Base-by-base conservation (phyloP, 176 grass and related monocot species). In the Coix lacrymajobi region DNA sequence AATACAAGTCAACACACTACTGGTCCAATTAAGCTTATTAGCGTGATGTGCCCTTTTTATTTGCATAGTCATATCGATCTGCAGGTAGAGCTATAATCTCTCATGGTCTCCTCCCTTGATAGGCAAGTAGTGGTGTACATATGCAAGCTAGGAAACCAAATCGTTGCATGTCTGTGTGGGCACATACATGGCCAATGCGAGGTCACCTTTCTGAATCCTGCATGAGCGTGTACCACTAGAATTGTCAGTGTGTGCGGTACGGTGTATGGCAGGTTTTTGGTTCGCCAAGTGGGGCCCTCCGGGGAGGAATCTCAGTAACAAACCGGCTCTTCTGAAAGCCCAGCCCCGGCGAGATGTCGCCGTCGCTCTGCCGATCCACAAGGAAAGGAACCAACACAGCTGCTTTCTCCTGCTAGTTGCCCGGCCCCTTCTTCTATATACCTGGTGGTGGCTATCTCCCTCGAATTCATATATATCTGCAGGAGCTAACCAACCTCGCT, bases 241-340 rank as follows among this genome's bases (percentile, higher is more conserved):
- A 80, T 32, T 80, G 65, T 71, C 61, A 73, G 76, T 86, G 45
- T 58, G 66, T 40, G 41, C 69, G 17, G 66, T 40, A 26, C 69
- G 17, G 76, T 75, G 60, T 65, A 82, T 84, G 29, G 30, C 71
- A 54, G 39, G 62, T 66, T 79, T 81, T 78, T 79, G 66, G 64
- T 61, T 75, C 24, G 76, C 41, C 24, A 28, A 43, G 79, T 86
- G 85, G 92, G 79, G 3, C 85, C 89, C 80, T 30, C 73, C 16
- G 0, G 20, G 19, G 33, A 76, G 89, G 92, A 94, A 91, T 94
- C 89, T 91, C 84, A 82, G 84, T 79, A 94, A 94, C 92, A 94
- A 91, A 84, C 92, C 30, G 30, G 30, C 79, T 62, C 79, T 73
- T 81, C 73, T 66, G 81, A 84, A 65, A 58, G 57, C n/a, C 54